phyloP scores from a whole-genome alignment of 2,329 filamentous ascomycete genomes.

The Dryadomyces sulphureus region DNA sequence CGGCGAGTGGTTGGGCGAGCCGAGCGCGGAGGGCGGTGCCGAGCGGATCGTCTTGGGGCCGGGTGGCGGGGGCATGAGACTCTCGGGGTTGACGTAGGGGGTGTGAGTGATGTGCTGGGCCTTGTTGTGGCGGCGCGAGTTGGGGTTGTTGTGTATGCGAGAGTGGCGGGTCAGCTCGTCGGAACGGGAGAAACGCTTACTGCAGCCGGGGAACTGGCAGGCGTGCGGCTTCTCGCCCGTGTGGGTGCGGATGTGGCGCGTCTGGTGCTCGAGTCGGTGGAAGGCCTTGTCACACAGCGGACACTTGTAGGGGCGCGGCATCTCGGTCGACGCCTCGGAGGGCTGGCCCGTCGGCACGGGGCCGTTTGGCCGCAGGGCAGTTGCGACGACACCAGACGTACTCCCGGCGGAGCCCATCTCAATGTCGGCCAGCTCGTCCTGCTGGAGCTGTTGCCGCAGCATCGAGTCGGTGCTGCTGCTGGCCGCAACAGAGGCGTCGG shows the following conservation, averaged over 20 bases:
- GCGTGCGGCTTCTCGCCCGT: constrained; percentile 77
- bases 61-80: constrained; percentile 65
- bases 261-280: constrained; percentile 92
- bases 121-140: constrained; percentile 88
- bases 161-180: constrained; percentile 95
- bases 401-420: constrained; percentile 25
- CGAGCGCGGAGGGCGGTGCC: constrained; percentile 71
- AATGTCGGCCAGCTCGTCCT: constrained; percentile 20
- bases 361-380: constrained; percentile 46
- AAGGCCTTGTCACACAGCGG: constrained; percentile 97
- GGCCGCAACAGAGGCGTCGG: constrained; percentile 18
- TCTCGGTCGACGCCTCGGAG: constrained; percentile 45
- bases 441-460: constrained; percentile 14
- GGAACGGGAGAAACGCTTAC: constrained; percentile 90
- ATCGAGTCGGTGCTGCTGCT: constrained; percentile 14
- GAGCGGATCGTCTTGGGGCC: constrained; percentile 72
- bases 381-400: constrained; percentile 21
- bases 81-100: constrained; percentile 33
- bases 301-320: constrained; percentile 95
- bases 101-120: constrained; percentile 31
- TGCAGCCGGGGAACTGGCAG: constrained; percentile 89
- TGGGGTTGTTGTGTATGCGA: constrained; percentile 97
- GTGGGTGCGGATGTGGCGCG: constrained; percentile 74
- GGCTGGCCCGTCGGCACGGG: constrained; percentile 46
- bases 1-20: constrained; percentile 90